Evolutionary conservation across 148 eudicot species (phyloP), one percentile per base, ranked within the genome.

Genomic region (Agrostemma githago): DNA sequence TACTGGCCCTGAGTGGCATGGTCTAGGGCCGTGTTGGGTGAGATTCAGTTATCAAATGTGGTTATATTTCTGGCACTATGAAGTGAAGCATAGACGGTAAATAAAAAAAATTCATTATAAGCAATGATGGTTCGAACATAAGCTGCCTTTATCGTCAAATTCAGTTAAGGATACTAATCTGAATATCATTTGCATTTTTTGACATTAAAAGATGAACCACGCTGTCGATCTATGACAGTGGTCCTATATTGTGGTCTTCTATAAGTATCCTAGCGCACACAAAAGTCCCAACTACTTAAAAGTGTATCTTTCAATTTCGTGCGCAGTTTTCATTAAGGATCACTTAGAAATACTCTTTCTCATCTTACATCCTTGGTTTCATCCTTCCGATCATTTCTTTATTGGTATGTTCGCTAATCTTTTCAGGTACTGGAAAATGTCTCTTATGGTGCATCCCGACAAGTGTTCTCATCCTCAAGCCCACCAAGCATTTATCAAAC

Each of bases 391-490:
- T 40, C 21, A 37, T 56, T 11, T 15, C 67, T 56, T 48, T 6
- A 15, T 34, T n/a, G 78, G 57, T 15, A 16, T 72, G 54, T 71
- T 74, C 37, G 21, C 48, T 76, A 6, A 6, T 37, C 61, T 63
- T 6, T 80, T 43, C 73, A 91, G 97, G 86, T 95, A 90, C 76
- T 95, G 97, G 98, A 95, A 95, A 80, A 61, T 95, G 80, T 95
- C 98, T 38, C 91, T 92, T 53, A 88, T 95, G 96, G 97, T 95
- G 72, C 98, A 95, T 78, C 98, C 98, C 64, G 98, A 95, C 86
- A 95, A 95, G 86, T 91, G 96, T 70, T 74, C 98, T 87, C 98
- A 95, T 84, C 98, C 98, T 62, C 92, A 95, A 83, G 98, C 98
- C 74, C 80, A 90, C 70, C 92, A 95, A 84, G 98, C 98, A 64